Base-by-base conservation (phyloP, 768 basidiomycete genomes). In the Hericium alpestre region DNA sequence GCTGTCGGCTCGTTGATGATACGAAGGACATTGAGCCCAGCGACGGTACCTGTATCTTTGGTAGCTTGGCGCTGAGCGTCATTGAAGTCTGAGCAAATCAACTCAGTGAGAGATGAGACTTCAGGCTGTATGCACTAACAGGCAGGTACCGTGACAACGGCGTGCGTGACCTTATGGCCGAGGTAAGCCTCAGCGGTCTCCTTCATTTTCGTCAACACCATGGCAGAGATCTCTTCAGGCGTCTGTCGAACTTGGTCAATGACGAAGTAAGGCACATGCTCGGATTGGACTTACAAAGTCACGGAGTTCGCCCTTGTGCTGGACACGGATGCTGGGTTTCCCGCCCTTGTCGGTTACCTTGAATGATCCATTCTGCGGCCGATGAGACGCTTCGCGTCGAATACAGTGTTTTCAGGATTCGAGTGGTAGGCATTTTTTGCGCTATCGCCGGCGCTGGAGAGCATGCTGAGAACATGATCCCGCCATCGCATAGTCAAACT, bases 181-280 rank as follows among this genome's bases (percentile, higher is more conserved):
- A 98, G 88, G 74, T 95, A 97, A n/a, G 93, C 89, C 79, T 97
- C 95, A 58, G 95, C 95, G 27, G 93, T 98, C 78, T 98, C 95
- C 81, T 96, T 96, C 95, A 98, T 97, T 80, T 97, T 98, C 59
- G 72, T 76, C 56, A 98, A 78, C 65, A 98, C 80, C 95, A 97
- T 98, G 57, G 95, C 93, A 46, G 85, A 89, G 64, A 98, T 84
- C 74, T 96, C 93, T 71, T 95, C 93, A 7, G 93, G 89, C 0
- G 90, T 85, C 91, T 93, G 50, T n/a, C 58, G 18, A 43, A 46
- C 16, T 53, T 54, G 8, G 16, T 56, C 18, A 18, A 12, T 2
- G 37, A n/a, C 15, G 41, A 20, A 38, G 23, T 2, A 22, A 8
- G 4, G 15, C 11, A 9, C 18, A 43, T 47, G 0, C 1, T 41